phyloP scores from a whole-genome alignment of 2,329 filamentous ascomycete species.

The Phaeomoniella chlamydospora region DNA sequence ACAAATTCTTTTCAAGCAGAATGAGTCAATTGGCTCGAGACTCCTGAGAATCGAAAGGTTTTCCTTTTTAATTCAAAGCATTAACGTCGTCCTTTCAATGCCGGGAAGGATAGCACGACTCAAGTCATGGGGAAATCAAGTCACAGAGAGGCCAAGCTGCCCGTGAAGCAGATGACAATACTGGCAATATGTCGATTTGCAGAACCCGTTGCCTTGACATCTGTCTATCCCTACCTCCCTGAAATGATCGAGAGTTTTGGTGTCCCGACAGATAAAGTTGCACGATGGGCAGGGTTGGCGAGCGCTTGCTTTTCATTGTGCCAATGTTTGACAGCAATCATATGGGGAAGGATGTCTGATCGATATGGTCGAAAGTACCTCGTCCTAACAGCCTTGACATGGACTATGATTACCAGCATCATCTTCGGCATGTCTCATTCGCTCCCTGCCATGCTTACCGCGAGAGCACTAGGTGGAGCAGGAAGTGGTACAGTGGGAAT shows the following conservation, averaged over 20 bases:
- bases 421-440: constrained; percentile 73
- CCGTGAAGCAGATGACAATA: constrained; percentile 62
- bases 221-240: constrained; percentile 52
- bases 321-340: constrained; percentile 57
- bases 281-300: constrained; percentile 66
- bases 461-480: constrained; percentile 65
- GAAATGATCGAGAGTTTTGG: constrained; percentile 77
- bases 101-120: background rate
- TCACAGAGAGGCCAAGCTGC: constrained; percentile 48
- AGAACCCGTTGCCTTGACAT: constrained; percentile 56
- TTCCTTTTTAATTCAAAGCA: too few relatives aligned
- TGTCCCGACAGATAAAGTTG: constrained; percentile 54
- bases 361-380: constrained; percentile 66
- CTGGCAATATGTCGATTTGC: constrained; percentile 66
- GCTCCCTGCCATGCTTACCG: constrained; percentile 63
- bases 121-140: background rate
- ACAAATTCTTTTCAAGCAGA: too few relatives aligned
- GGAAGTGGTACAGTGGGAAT: constrained; percentile 93
- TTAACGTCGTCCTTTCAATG: too few relatives aligned
- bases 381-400: constrained; percentile 58
- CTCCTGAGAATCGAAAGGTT: too few relatives aligned
- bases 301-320: constrained; percentile 58
- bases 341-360: constrained; percentile 68
- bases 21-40: too few relatives aligned
- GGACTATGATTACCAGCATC: constrained; percentile 69